These are phyloP conservation scores for Porphyrellus cyaneotinctus DNA, from an alignment of 768 basidiomycete genomes.

Conservation along the genomic window DNA sequence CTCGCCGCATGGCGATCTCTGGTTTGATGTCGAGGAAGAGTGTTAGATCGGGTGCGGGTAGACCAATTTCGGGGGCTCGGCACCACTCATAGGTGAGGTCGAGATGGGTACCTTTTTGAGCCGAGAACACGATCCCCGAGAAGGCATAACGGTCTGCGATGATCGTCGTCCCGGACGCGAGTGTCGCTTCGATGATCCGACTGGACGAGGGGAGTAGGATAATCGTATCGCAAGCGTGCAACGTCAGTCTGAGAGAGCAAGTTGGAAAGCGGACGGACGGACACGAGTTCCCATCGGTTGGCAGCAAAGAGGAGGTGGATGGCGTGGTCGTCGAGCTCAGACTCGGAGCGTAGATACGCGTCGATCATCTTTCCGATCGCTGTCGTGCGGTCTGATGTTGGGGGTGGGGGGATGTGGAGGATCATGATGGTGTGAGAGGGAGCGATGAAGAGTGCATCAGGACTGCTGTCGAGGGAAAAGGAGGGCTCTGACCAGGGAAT, in stretches of 20 bases:
- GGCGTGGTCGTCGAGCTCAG: constrained; percentile 86
- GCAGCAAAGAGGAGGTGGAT: constrained; percentile 95
- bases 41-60: constrained; percentile 86
- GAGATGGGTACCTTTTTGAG: constrained; percentile 39
- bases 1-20: constrained; percentile 60
- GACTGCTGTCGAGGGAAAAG: not conserved
- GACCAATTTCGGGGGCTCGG: constrained; percentile 74
- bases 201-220: constrained; percentile 29
- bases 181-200: constrained; percentile 53
- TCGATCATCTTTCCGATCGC: constrained; percentile 92
- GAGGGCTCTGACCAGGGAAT: constrained; percentile 72
- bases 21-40: constrained; percentile 84
- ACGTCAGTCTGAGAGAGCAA: not conserved
- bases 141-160: constrained; percentile 95
- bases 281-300: constrained; percentile 96
- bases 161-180: constrained; percentile 64
- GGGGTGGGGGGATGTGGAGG: not conserved
- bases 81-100: constrained; percentile 80
- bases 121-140: constrained; percentile 90
- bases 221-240: not conserved
- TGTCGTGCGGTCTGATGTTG: constrained; percentile 74
- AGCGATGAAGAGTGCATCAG: not conserved
- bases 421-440: not conserved
- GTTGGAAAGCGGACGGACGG: constrained; percentile 21
- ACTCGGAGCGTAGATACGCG: constrained; percentile 76